Percentiles rank a stretch among this genome's conserved stretches.
phyloP scores from a whole-genome alignment of 73 alveolate species.

The Effrenium voratum region DNA sequence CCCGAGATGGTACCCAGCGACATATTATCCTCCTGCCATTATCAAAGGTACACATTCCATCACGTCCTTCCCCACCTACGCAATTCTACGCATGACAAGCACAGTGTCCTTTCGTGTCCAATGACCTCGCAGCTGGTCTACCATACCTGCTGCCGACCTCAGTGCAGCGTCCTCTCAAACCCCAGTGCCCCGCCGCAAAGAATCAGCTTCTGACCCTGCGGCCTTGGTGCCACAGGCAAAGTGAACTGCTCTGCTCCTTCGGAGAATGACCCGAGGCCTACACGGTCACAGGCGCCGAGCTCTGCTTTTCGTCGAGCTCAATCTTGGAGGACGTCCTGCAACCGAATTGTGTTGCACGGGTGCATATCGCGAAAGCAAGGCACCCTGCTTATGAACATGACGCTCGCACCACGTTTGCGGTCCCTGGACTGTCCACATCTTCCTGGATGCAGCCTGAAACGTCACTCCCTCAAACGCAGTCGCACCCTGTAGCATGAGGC shows the following conservation, averaged over 20 bases:
- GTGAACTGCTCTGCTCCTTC: background rate
- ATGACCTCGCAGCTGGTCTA: conserved; percentile 33
- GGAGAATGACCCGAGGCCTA: background rate
- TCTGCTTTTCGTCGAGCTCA: conserved; percentile 27
- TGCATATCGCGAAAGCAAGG: no score
- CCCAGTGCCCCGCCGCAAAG: background rate
- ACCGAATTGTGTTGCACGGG: no score
- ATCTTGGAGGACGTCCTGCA: conserved; percentile 25
- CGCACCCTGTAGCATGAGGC: no score
- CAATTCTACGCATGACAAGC: no score
- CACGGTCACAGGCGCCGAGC: background rate
- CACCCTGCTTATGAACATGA: no score
- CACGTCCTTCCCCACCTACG: background rate
- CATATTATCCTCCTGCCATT: conserved; percentile 42
- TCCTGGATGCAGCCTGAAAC: no score
- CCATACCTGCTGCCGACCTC: background rate
- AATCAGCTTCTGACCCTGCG: background rate
- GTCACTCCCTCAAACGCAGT: no score
- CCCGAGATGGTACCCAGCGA: conserved; percentile 58
- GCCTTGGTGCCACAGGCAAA: background rate
- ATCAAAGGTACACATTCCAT: background rate
- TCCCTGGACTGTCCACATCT: no score
- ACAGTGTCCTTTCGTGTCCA: conserved; percentile 81
- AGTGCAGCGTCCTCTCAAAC: background rate
- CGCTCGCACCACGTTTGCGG: no score